A percentile compares a stretch with the other conserved stretches of the same genome.
Evolutionary conservation across 139 green algal species (phyloP).

Genomic region (Edaphochlamys debaryana): DNA sequence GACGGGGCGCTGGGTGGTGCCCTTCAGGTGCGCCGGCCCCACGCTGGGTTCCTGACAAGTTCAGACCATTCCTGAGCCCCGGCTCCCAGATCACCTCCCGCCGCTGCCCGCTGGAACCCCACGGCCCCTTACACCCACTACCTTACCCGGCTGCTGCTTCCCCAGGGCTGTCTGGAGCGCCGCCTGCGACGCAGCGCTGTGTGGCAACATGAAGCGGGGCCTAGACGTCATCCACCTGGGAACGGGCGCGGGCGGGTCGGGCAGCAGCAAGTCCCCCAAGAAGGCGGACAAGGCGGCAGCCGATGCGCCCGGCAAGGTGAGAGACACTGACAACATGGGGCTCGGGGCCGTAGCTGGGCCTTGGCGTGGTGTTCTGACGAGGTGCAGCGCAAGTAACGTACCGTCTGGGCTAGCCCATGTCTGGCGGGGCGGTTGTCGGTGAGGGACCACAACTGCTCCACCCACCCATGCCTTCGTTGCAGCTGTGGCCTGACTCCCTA

Average conservation of each 20-base stretch:
- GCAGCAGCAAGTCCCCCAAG: not conserved
- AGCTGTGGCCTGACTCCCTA: not conserved
- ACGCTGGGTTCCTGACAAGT: too few relatives aligned
- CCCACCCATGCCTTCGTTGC: not conserved
- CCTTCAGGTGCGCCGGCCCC: constrained; percentile 3
- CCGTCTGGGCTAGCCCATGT: too few relatives aligned
- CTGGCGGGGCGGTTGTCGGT: too few relatives aligned
- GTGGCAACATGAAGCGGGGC: constrained; percentile 58
- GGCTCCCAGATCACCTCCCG: too few relatives aligned
- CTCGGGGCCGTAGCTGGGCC: too few relatives aligned
- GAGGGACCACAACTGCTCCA: not conserved
- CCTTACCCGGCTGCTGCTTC: not conserved
- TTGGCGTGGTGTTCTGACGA: too few relatives aligned
- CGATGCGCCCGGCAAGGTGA: not conserved
- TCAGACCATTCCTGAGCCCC: too few relatives aligned
- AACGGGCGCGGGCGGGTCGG: not conserved
- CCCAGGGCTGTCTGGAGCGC: constrained; percentile 53
- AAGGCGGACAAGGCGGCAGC: not conserved
- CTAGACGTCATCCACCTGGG: constrained; percentile 37
- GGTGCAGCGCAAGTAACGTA: too few relatives aligned
- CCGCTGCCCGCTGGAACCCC: too few relatives aligned
- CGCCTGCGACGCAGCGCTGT: constrained; percentile 27
- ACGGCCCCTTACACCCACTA: not conserved
- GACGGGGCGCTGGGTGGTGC: constrained; percentile 57
- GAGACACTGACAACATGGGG: too few relatives aligned